These are phyloP conservation scores for Arbutus unedo DNA, from an alignment of 148 eudicot genomes.

Conservation along the genomic window DNA sequence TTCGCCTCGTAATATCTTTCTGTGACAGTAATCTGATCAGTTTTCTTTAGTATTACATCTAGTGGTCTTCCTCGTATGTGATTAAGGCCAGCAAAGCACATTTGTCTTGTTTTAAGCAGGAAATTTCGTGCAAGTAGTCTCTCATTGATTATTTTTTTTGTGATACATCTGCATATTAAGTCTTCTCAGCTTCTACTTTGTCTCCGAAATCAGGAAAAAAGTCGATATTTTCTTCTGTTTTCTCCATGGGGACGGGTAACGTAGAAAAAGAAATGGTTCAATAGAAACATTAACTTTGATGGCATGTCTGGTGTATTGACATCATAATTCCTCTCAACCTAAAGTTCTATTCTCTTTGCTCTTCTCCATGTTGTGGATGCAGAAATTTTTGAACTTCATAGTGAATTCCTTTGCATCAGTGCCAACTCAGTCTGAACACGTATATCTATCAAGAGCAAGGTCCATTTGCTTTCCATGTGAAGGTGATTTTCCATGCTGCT, in stretches of 20 bases:
- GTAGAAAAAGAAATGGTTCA: not conserved
- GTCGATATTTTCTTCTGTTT: not conserved
- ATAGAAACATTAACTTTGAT: not conserved
- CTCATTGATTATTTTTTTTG: not conserved
- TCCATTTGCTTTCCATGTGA: conserved; percentile 24
- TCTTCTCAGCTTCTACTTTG: not conserved
- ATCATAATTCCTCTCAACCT: not conserved
- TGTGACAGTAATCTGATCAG: not conserved
- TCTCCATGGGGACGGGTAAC: not conserved
- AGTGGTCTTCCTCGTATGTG: not conserved
- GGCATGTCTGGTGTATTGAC: not conserved
- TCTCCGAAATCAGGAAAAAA: not conserved
- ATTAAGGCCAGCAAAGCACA: not conserved
- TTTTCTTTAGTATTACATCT: not conserved
- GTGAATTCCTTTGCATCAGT: conserved; percentile 50
- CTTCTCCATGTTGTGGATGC: conserved; percentile 24
- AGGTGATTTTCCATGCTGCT: conserved; percentile 37
- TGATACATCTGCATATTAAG: not conserved
- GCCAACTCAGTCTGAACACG: conserved; percentile 29
- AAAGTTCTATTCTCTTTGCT: not conserved
- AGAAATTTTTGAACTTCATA: conserved; percentile 71
- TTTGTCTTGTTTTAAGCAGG: not conserved
- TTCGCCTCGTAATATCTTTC: not conserved
- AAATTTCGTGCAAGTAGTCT: not conserved
- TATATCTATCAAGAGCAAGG: conserved; percentile 20